phyloP scores from a whole-genome alignment of 192 early-diverging fungal genomes.

The Dissophora globulifera region DNA sequence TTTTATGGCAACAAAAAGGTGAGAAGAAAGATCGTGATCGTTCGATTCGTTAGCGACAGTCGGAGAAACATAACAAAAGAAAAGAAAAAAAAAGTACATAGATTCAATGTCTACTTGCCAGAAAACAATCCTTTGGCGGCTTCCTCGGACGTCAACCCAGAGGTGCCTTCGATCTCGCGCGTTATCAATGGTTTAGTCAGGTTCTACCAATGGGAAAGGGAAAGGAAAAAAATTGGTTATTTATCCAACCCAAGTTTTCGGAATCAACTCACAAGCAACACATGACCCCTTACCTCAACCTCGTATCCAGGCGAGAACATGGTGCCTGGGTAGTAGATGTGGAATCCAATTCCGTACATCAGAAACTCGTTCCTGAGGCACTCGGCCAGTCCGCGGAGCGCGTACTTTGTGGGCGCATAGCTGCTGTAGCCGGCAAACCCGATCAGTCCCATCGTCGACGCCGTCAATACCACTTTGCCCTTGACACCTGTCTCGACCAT shows the following conservation, averaged over 20 bases:
- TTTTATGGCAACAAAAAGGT: no score
- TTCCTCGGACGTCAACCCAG: conserved; percentile 66
- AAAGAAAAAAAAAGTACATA: neutral
- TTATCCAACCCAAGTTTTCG: no score
- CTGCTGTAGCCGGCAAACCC: conserved; percentile 75
- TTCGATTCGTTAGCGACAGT: neutral
- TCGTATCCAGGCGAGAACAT: conserved; percentile 79
- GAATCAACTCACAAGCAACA: no score
- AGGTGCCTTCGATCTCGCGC: conserved; percentile 74
- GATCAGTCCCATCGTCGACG: conserved; percentile 72
- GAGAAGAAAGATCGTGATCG: no score
- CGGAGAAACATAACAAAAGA: no score
- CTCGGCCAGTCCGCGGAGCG: conserved; percentile 78
- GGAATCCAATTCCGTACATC: conserved; percentile 70
- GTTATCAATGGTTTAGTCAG: conserved; percentile 77
- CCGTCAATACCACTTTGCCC: conserved; percentile 76
- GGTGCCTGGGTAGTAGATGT: conserved; percentile 78
- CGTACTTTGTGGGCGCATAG: conserved; percentile 79
- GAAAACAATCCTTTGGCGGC: conserved; percentile 65
- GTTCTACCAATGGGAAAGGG: conserved; percentile 57
- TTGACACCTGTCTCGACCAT: conserved; percentile 68
- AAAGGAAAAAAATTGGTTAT: neutral
- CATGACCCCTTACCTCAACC: no score
- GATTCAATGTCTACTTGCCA: conserved; percentile 39
- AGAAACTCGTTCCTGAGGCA: conserved; percentile 71